Base-by-base conservation (phyloP, 768 basidiomycete genomes). In the Lentinula lateritia region DNA sequence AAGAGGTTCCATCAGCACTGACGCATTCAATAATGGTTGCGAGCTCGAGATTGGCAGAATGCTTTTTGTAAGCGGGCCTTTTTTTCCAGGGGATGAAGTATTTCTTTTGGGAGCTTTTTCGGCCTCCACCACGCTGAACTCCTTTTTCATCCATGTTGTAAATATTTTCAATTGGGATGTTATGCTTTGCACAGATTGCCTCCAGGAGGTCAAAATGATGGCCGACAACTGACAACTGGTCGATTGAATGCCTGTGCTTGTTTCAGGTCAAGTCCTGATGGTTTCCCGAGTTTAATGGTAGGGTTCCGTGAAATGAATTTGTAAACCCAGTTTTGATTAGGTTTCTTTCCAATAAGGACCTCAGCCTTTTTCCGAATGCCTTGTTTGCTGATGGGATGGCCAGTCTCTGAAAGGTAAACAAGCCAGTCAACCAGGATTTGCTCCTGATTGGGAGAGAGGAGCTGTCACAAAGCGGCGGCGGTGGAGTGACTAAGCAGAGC, bases 1-100 rank as follows among this genome's bases (percentile, higher is more conserved):
- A 45, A 12, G 41, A 12, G 3, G 61, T 60, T 5, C 76, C 76
- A 61, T 69, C 73, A 6, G 76, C 75, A 46, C 69, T 73, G 7
- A 77, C 63, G 66, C 71, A 73, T 59, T 79, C 76, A 53, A 81
- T 69, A 23, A 81, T 65, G 0, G 76, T 80, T 9, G 78, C 69
- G 0, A 79, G 73, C 61, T 81, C 71, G 0, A 77, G 70, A 42
- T 77, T 75, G n/a, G 67, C 74, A 61, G 70, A 73, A 8, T 62
- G 38, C 3, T 68, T 61, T 7, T 67, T 52, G 60, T 74, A 74
- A 2, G 58, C 36, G 3, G 65, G 35, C 1, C 55, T 48, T 1
- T 59, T 23, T 0, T 64, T n/a, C n/a, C n/a, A 18, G 1, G 55
- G 38, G 52, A 70, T 67, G 42, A 70, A 63, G 59, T 65, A 70